These are phyloP conservation scores for Nothomitra cinnamomea DNA, from an alignment of 2,329 filamentous ascomycete species.

Conservation along the genomic window DNA sequence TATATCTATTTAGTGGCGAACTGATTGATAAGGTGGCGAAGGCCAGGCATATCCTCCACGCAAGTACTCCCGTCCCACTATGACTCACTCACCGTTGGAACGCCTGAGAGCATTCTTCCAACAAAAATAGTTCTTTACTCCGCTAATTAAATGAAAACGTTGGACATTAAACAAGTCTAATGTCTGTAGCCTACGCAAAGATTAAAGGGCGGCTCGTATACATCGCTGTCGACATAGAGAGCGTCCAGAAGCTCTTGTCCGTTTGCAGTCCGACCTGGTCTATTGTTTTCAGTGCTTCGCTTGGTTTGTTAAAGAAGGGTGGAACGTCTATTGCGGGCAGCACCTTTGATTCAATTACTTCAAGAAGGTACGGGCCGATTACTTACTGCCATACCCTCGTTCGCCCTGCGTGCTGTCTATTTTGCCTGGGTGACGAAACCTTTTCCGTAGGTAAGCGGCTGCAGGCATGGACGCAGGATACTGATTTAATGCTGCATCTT, in stretches of 20 bases:
- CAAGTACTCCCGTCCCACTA: too few relatives aligned
- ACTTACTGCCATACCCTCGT: not conserved
- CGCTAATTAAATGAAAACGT: too few relatives aligned
- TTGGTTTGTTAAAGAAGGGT: not conserved
- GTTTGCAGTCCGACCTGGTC: not conserved
- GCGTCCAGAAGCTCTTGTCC: not conserved
- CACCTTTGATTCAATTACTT: constrained; percentile 1
- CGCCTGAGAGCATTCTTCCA: too few relatives aligned
- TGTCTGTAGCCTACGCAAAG: not conserved
- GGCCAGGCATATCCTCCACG: too few relatives aligned
- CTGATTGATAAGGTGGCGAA: too few relatives aligned
- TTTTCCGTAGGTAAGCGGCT: not conserved
- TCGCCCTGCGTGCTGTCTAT: not conserved
- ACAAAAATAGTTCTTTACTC: too few relatives aligned
- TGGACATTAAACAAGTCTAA: not conserved
- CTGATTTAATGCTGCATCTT: constrained; percentile 1
- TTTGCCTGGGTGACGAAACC: not conserved
- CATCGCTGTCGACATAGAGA: not conserved
- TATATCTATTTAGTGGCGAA: too few relatives aligned
- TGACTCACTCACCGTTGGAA: too few relatives aligned
- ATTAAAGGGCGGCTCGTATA: not conserved
- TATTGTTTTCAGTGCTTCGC: constrained; percentile 1
- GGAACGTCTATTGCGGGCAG: not conserved
- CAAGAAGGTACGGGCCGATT: not conserved
- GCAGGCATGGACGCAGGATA: not conserved